phyloP scores from a whole-genome alignment of 2,329 filamentous ascomycete genomes.

The Apiospora hydei region DNA sequence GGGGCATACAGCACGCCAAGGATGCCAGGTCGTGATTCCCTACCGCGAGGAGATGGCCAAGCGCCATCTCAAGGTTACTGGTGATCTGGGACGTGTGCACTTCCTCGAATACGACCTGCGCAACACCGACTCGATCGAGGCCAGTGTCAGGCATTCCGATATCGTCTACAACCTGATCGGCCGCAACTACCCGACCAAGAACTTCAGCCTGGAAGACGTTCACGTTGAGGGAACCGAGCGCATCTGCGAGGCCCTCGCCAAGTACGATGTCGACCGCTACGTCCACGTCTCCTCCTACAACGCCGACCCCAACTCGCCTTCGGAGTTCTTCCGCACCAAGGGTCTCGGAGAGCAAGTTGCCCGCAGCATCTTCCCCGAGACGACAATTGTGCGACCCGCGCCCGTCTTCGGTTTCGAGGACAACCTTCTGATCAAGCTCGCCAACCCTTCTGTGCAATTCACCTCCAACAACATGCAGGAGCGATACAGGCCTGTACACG shows the following conservation, averaged over 20 bases:
- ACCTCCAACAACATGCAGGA: conserved; percentile 95
- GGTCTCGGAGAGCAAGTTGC: conserved; percentile 83
- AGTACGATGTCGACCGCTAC: conserved; percentile 97
- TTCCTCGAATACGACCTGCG: conserved; percentile 95
- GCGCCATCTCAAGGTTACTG: conserved; percentile 94
- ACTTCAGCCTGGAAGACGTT: conserved; percentile 91
- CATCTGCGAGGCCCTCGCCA: conserved; percentile 92
- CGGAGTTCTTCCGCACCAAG: conserved; percentile 94
- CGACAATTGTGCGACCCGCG: conserved; percentile 92
- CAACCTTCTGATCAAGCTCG: conserved; percentile 85
- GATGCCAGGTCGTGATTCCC: conserved; percentile 92
- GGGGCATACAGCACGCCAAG: conserved; percentile 74
- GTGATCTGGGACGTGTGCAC: conserved; percentile 87
- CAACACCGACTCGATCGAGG: conserved; percentile 95
- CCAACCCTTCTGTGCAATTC: conserved; percentile 79
- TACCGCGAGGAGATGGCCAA: conserved; percentile 98
- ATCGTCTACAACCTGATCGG: conserved; percentile 97
- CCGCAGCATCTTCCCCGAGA: conserved; percentile 91
- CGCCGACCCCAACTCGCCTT: conserved; percentile 78
- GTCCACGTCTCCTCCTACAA: conserved; percentile 98
- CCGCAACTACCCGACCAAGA: conserved; percentile 96
- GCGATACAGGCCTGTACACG: conserved; percentile 89
- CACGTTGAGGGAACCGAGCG: conserved; percentile 92
- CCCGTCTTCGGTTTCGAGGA: conserved; percentile 97
- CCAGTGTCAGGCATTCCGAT: conserved; percentile 95